These are phyloP conservation scores for Zychaea mexicana DNA, from an alignment of 371 early-diverging fungal species.

Conservation along the genomic window DNA sequence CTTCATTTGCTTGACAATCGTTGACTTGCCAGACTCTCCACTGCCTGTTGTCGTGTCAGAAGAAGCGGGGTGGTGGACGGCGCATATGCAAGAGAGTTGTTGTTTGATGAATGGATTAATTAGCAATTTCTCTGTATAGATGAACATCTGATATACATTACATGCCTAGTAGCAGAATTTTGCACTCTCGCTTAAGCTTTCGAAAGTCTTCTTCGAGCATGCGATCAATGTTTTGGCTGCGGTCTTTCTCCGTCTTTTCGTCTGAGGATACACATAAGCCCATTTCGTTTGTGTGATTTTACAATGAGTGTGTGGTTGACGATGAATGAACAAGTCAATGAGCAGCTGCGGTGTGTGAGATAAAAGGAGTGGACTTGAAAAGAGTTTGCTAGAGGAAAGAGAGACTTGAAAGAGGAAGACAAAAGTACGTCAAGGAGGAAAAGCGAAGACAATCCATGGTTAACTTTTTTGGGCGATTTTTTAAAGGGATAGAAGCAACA, in stretches of 20 bases:
- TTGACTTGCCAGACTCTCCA: constrained; percentile 92
- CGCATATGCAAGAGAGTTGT: too few relatives aligned
- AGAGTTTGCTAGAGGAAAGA: neutral
- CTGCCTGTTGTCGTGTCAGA: constrained; percentile 51
- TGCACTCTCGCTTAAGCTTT: constrained; percentile 67
- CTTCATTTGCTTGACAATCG: constrained; percentile 94
- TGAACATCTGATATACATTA: too few relatives aligned
- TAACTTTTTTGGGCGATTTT: neutral
- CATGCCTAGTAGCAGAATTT: constrained; percentile 73
- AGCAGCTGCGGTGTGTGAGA: neutral
- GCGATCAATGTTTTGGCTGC: constrained; percentile 64
- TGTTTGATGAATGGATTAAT: too few relatives aligned
- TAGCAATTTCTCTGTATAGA: too few relatives aligned
- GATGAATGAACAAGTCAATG: neutral
- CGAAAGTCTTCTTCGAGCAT: constrained; percentile 61
- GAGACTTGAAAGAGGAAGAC: neutral
- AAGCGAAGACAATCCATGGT: neutral
- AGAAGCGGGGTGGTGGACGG: neutral
- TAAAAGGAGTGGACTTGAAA: neutral
- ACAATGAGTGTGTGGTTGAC: neutral
- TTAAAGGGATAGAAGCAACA: constrained; percentile 11
- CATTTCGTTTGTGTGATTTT: constrained; percentile 34
- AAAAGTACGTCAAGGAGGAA: constrained; percentile 3
- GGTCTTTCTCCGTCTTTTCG: constrained; percentile 57
- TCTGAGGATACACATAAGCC: constrained; percentile 70